Base-by-base conservation (phyloP, 768 basidiomycete genomes). In the Daedaleopsis nitida region DNA sequence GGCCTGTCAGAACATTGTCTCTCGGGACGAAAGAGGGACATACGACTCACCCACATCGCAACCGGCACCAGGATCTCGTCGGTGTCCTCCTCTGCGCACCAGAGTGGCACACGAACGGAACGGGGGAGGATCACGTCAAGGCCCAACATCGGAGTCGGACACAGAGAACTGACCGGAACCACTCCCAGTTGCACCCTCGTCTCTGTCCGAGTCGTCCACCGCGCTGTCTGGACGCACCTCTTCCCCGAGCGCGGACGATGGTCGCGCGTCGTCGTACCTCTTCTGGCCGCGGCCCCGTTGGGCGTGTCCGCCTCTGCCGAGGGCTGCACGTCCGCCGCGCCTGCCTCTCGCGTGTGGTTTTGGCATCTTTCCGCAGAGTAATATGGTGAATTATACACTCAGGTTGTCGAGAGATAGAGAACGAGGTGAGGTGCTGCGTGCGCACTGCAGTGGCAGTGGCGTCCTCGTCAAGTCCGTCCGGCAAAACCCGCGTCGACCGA, bases 41-140 rank as follows among this genome's bases (percentile, higher is more conserved):
- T 21, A 21, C 48, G 49, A 80, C 94, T 74, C 59, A 90, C 94
- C 96, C 96, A 98, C 96, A 98, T 98, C 38, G 93, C 95, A 4
- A 97, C 88, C 2, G 94, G 93, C 12, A 97, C 85, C 19, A 69
- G 69, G 43, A 78, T 75, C 6, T 42, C 39, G 39, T 13, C 39
- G 13, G 42, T 34, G 9, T 68, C 58, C 62, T 65, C 52, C 35
- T 53, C 52, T 53, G 52, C 17, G 32, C n/a, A 24, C 27, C 4
- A 32, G 27, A 34, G 38, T 51, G 16, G 27, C 50, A n/a, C 44
- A 6, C 44, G 14, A 16, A 35, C 50, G 60, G 55, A 55, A 57
- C 19, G 55, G 32, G 21, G 43, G 27, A 27, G n/a, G 45, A 21
- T 52, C 38, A 13, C 38, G 42, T 24, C 50, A 39, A 24, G 19